phyloP scores from a whole-genome alignment of 2,329 filamentous ascomycete species.

The Alternaria gaisen region DNA sequence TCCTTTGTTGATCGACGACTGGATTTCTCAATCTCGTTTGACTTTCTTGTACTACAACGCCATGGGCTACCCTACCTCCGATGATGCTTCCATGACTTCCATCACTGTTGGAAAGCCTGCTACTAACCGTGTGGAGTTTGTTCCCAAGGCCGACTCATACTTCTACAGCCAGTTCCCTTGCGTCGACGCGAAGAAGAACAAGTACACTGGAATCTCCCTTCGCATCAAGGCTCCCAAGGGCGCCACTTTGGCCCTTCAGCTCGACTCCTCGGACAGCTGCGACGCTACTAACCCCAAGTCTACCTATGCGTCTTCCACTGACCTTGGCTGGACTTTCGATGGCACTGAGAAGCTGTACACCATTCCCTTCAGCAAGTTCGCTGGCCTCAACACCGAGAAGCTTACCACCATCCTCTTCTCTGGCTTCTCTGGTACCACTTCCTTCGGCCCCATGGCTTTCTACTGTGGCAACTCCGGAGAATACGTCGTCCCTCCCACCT shows the following conservation, averaged over 20 bases:
- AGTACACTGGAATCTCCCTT: constrained; percentile 65
- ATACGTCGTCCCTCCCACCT: constrained; percentile 58
- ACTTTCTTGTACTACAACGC: constrained; percentile 70
- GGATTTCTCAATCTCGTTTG: constrained; percentile 68
- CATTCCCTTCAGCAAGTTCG: constrained; percentile 64
- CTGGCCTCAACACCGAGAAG: constrained; percentile 61
- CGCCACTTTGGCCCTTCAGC: constrained; percentile 61
- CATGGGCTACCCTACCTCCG: constrained; percentile 63
- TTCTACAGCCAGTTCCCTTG: constrained; percentile 68
- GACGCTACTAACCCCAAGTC: constrained; percentile 50
- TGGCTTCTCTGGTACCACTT: constrained; percentile 57
- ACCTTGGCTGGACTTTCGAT: constrained; percentile 69
- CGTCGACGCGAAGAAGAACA: constrained; percentile 58
- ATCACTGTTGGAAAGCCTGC: constrained; percentile 60
- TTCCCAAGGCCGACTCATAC: constrained; percentile 61
- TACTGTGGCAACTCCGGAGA: constrained; percentile 66
- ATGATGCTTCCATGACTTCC: constrained; percentile 66
- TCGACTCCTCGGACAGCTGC: constrained; percentile 60
- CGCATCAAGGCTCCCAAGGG: constrained; percentile 64
- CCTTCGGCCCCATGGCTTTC: constrained; percentile 65
- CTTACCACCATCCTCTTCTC: constrained; percentile 63
- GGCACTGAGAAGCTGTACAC: constrained; percentile 68
- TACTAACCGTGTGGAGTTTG: constrained; percentile 61
- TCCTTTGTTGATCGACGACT: constrained; percentile 65
- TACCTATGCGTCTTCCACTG: constrained; percentile 53